phyloP scores from a whole-genome alignment of 768 basidiomycete genomes.

The Trametes meyenii region DNA sequence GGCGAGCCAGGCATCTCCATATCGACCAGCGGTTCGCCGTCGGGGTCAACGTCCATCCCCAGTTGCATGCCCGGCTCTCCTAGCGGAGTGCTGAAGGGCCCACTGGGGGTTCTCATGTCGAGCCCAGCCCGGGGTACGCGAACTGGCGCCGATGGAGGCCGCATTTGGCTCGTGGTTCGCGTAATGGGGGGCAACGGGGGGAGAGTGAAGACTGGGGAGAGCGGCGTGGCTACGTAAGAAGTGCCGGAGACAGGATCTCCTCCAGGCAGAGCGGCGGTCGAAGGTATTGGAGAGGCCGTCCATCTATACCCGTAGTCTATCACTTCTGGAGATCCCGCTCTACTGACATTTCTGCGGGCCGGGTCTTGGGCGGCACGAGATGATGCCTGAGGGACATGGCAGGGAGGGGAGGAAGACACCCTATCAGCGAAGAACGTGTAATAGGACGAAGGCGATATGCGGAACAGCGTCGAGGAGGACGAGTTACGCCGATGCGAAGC shows the following conservation, averaged over 20 bases:
- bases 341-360: constrained; percentile 8
- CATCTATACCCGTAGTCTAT: constrained; percentile 25
- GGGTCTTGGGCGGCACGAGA: constrained; percentile 12
- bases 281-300: constrained; percentile 23
- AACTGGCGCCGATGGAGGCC: constrained; percentile 14
- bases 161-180: constrained; percentile 17
- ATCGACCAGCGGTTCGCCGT: constrained; percentile 40
- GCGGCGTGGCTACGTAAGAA: constrained; percentile 1
- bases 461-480: constrained; percentile 8
- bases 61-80: constrained; percentile 16
- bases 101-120: constrained; percentile 7
- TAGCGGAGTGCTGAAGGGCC: constrained; percentile 1
- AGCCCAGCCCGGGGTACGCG: constrained; percentile 8
- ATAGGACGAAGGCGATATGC: constrained; percentile 26
- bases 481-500: constrained; percentile 17
- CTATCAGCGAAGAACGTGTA: constrained; percentile 43
- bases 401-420: constrained; percentile 38
- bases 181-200: constrained; percentile 13
- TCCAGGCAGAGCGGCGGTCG: constrained; percentile 7
- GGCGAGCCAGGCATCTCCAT: constrained; percentile 45
- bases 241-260: background rate
- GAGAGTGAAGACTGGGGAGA: constrained; percentile 19
- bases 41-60: constrained; percentile 41
- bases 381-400: constrained; percentile 41
- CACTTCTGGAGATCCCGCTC: constrained; percentile 14